phyloP scores from a whole-genome alignment of 139 green algal species.

The Picochlorum sp. region DNA sequence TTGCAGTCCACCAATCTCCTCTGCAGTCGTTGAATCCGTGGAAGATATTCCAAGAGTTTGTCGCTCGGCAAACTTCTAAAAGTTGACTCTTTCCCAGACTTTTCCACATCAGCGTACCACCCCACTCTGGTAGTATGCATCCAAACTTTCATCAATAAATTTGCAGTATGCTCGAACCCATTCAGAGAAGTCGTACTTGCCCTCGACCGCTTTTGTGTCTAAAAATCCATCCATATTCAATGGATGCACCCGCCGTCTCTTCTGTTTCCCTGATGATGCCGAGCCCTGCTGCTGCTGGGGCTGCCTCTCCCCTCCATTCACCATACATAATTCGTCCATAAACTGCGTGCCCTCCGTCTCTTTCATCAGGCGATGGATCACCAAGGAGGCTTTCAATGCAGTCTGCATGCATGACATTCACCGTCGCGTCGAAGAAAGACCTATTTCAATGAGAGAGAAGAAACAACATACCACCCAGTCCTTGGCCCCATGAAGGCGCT shows the following conservation, averaged over 20 bases:
- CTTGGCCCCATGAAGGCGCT: slow-evolving; percentile 32
- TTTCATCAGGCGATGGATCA: slow-evolving; percentile 54
- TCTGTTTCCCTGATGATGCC: background rate
- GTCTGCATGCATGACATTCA: slow-evolving; percentile 2
- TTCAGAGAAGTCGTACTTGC: slow-evolving; percentile 66
- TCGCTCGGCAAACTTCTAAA: slow-evolving; percentile 10
- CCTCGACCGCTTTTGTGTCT: slow-evolving; percentile 36
- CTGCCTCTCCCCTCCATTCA: slow-evolving; percentile 2
- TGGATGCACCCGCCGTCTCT: background rate
- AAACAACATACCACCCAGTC: slow-evolving; percentile 29
- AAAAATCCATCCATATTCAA: slow-evolving; percentile 63
- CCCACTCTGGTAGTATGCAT: slow-evolving; percentile 38
- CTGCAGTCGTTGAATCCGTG: slow-evolving; percentile 70
- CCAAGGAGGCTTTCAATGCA: slow-evolving; percentile 75
- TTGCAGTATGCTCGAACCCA: slow-evolving; percentile 83
- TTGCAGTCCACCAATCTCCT: slow-evolving; percentile 71
- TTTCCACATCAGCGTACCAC: slow-evolving; percentile 42
- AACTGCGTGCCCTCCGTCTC: slow-evolving; percentile 63
- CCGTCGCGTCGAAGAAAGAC: background rate
- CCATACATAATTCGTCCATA: slow-evolving; percentile 46
- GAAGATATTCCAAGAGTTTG: slow-evolving; percentile 75
- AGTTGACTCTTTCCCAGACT: slow-evolving; percentile 14
- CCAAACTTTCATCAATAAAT: slow-evolving; percentile 81
- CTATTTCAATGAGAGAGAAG: too few species aligned
- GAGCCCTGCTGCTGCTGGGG: too few species aligned